Evolutionary conservation across 1,284 basidiomycete genomes (phyloP).

Genomic region (Ganoderma lingzhi): DNA sequence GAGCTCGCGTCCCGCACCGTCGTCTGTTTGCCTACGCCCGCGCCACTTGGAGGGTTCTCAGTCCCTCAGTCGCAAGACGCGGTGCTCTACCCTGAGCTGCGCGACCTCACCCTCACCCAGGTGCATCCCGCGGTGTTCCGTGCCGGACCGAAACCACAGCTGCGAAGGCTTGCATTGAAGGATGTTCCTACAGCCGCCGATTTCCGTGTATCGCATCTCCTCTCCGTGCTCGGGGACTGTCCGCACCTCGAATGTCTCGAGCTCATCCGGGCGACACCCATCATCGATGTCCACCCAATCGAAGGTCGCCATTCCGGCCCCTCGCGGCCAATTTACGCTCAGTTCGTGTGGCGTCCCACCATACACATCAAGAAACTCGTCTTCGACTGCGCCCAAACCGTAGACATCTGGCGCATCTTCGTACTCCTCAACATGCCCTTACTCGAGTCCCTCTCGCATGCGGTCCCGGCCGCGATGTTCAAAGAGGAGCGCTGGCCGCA

Average conservation of each 20-base stretch:
- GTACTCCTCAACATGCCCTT: background rate
- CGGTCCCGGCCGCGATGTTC: background rate
- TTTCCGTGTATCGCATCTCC: background rate
- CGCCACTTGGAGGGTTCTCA: background rate
- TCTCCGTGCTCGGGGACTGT: background rate
- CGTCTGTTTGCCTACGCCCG: background rate
- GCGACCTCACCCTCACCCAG: conserved; percentile 1
- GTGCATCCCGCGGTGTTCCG: background rate
- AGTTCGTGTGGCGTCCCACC: background rate
- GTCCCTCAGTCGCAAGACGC: background rate
- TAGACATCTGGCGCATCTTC: background rate
- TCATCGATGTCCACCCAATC: background rate
- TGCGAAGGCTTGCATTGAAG: background rate
- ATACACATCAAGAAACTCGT: background rate
- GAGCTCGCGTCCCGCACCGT: background rate
- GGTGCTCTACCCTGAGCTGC: background rate
- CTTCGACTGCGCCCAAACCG: background rate
- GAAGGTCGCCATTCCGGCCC: background rate
- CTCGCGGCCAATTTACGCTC: background rate
- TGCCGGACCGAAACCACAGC: background rate
- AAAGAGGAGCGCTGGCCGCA: background rate
- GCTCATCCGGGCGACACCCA: background rate
- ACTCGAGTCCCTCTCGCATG: background rate
- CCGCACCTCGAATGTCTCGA: background rate
- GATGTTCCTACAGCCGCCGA: background rate